Base-by-base conservation (phyloP, 805 yeast genomes). In the Lipomyces spencermartinsiae region DNA sequence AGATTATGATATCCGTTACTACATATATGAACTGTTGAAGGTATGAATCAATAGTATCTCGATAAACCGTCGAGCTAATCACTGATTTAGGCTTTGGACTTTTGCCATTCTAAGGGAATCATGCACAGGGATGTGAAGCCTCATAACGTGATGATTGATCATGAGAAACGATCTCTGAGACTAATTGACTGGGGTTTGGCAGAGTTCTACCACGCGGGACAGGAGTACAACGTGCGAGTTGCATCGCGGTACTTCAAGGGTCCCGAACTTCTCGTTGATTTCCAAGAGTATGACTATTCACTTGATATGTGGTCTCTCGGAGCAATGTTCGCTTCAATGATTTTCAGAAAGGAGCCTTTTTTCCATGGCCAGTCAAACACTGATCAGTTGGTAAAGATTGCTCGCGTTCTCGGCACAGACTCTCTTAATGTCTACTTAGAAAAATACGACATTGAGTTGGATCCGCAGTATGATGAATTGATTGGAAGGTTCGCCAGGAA, bases 61-160 rank as follows among this genome's bases (percentile, higher is more conserved):
- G 56, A 53, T 16, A 19, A 53, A 3, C 6, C 10, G 49, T 43
- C 8, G 7, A 19, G 34, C 56, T 53, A 53, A 53, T 22, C 33
- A 29, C 10, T 34, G 51, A 22, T 2, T 1, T 31, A 85, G 74
- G 97, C 97, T 12, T 83, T 93, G 73, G 97, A 93, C 77, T 93
- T 86, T 78, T 88, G 93, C 53, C 98, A 93, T 79, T 91, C 97
- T 12, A 90, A 90, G 92, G 98, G 98, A 29, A 92, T 93, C 69
- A 93, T 93, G 88, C 98, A 93, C 77, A 84, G 98, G 77, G 98
- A 93, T 79, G 97, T 93, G 65, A 93, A 93, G 79, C 98, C 98
- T 10, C 97, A 93, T 75, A 93, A 93, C 78, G 91, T 93, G 71
- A 93, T 93, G 97, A 93, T 93, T 73, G 97, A 93, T 78, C 97